These are phyloP conservation scores for Penicillium crystallinum DNA, from an alignment of 495 filamentous ascomycete species.

Conservation along the genomic window DNA sequence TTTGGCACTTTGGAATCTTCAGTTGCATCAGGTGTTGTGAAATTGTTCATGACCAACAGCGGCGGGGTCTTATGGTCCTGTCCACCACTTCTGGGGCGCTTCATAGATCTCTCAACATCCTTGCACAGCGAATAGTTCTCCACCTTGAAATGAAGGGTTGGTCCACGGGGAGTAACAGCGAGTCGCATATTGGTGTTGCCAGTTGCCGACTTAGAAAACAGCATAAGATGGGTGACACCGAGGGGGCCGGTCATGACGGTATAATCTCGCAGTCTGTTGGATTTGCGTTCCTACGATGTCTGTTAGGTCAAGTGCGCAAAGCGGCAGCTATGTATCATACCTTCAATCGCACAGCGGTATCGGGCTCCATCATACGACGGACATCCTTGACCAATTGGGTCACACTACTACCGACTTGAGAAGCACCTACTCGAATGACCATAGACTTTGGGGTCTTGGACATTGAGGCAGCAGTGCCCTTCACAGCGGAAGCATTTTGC, in stretches of 20 bases:
- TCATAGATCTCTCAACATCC: conserved; percentile 75
- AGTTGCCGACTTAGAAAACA: conserved; percentile 84
- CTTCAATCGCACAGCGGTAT: conserved; percentile 78
- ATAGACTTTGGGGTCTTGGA: conserved; percentile 81
- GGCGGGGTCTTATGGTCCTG: conserved; percentile 81
- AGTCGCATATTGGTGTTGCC: conserved; percentile 93
- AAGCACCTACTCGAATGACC: conserved; percentile 95
- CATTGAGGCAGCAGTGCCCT: conserved; percentile 44
- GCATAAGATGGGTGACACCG: conserved; percentile 86
- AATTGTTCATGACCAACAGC: conserved; percentile 97
- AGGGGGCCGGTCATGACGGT: conserved; percentile 93
- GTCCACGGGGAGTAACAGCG: conserved; percentile 82
- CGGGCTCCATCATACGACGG: conserved; percentile 88
- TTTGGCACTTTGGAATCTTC: conserved; percentile 62
- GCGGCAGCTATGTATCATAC: conserved; percentile 22
- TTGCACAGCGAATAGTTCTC: conserved; percentile 93
- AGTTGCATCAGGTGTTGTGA: conserved; percentile 57
- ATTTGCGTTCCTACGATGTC: conserved; percentile 66
- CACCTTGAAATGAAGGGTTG: conserved; percentile 91
- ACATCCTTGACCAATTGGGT: conserved; percentile 91
- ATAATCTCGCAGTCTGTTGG: conserved; percentile 88
- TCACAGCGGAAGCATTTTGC: conserved; percentile 54
- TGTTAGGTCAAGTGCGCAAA: conserved; percentile 4
- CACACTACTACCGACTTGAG: conserved; percentile 86
- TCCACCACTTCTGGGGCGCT: conserved; percentile 71